Evolutionary conservation across 2,329 filamentous ascomycete genomes (phyloP), one percentile per base, ranked within the genome.

Genomic region (Epichloe coenophiala): DNA sequence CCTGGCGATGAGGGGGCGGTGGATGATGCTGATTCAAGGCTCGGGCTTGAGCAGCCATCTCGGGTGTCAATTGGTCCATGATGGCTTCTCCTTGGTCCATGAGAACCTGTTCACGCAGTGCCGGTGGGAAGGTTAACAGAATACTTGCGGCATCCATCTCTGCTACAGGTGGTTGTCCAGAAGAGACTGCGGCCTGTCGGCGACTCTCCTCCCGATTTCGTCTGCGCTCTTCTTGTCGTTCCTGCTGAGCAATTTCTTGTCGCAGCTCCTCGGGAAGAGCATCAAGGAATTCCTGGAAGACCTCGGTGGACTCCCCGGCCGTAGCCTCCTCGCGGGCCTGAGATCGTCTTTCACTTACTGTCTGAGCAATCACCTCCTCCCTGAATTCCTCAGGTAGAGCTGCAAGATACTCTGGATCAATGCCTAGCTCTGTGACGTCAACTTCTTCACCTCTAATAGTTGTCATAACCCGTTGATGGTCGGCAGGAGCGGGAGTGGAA

Each of bases 311-410:
- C 59, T 89, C 83, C 53, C 90, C 86, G 17, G 78, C 76, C 50
- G 77, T 78, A 21, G 79, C 80, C 64, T 81, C 68, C 72, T 85
- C 65, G 63, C 84, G 67, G 41, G 88, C 87, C 65, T 93, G 81
- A 7, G 85, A 85, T 55, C 91, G 82, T 57, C 91, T 80, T 56
- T 88, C 83, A 48, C 86, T 88, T 55, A 95, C 79, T 53, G 95
- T 89, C 55, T 90, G 83, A 65, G 94, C 88, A 56, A 98, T 87
- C 46, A 98, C 93, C 64, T 98, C 93, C 65, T 97, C 91, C 44
- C 93, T 80, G 62, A 97, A 83, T 54, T 98, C 94, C 59, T 98
- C 93, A 0, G 93, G 93, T n/a, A 98, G 72, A n/a, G 91, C 94
- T 53, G 93, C 88, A 6, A 98, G 79, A 66, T 96, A 98, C 51